phyloP scores from a whole-genome alignment of 2,329 filamentous ascomycete species.

The Fusarium sp. region DNA sequence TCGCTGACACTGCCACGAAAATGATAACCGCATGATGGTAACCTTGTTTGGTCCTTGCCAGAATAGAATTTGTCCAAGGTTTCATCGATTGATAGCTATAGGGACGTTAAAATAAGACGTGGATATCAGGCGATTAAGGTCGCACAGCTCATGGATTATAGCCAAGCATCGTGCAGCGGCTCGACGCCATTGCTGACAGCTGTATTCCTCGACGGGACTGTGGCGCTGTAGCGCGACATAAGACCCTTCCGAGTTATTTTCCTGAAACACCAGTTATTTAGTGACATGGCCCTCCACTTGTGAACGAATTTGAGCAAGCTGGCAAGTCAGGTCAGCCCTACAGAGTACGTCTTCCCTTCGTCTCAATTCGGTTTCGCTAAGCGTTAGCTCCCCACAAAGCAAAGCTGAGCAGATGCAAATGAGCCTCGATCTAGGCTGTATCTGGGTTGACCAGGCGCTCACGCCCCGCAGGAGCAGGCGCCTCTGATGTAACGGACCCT shows the following conservation, averaged over 20 bases:
- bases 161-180: not conserved
- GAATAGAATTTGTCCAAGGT: not conserved
- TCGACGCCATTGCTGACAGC: slow-evolving; percentile 14
- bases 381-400: slow-evolving; percentile 20
- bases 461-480: not conserved
- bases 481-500: slow-evolving; percentile 17
- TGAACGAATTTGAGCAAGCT: not conserved
- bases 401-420: slow-evolving; percentile 13
- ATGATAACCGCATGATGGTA: not conserved
- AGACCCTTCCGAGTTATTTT: not conserved
- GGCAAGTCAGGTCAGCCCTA: slow-evolving; percentile 18
- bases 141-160: not conserved
- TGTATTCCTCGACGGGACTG: not conserved
- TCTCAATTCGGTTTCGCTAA: slow-evolving; percentile 11
- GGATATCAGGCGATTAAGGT: slow-evolving; percentile 5
- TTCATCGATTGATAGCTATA: not conserved
- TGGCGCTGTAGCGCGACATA: slow-evolving; percentile 6
- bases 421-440: slow-evolving; percentile 29
- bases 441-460: slow-evolving; percentile 19
- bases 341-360: not conserved
- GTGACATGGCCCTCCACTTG: not conserved
- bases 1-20: not conserved
- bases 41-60: not conserved
- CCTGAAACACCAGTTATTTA: not conserved
- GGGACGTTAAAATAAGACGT: slow-evolving; percentile 17